A percentile compares a stretch with the other conserved stretches of the same genome.
Conservation (phyloP, 192 early-diverging fungal genomes). For the Diversispora epigaea region DNA sequence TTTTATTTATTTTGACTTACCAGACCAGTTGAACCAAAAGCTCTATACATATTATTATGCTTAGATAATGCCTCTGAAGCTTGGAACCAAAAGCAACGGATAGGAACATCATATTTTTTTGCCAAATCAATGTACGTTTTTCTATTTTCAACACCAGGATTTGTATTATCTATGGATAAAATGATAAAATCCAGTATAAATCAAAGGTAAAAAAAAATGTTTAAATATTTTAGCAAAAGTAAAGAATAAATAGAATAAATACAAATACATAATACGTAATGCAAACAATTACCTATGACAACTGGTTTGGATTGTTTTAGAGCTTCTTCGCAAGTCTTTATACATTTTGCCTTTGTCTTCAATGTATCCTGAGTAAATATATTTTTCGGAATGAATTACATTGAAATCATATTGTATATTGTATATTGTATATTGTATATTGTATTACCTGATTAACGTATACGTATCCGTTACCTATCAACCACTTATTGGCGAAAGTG, state of each 20-base stretch:
- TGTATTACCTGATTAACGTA: constrained; percentile 63
- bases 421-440: no score
- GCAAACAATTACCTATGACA: constrained; percentile 81
- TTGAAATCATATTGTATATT: not conserved
- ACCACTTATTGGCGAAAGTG: constrained; percentile 62
- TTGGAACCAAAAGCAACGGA: constrained; percentile 64
- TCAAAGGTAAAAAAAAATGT: not conserved
- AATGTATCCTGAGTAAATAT: constrained; percentile 65
- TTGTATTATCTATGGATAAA: constrained; percentile 70
- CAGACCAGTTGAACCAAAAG: constrained; percentile 31
- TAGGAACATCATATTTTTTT: constrained; percentile 51
- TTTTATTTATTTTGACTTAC: not conserved
- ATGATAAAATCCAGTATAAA: no score
- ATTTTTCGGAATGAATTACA: not conserved
- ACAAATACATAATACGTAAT: no score
- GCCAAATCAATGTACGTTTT: constrained; percentile 66
- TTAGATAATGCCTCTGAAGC: constrained; percentile 55
- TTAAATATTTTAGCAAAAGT: not conserved
- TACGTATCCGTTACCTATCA: constrained; percentile 64
- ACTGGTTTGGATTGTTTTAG: constrained; percentile 56
- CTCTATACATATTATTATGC: constrained; percentile 82
- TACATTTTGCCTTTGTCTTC: constrained; percentile 75
- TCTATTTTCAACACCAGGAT: constrained; percentile 62
- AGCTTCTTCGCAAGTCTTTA: constrained; percentile 51
- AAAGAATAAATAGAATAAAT: not conserved